These are phyloP conservation scores for Lentinus brumalis DNA, from an alignment of 768 basidiomycete species.

Conservation along the genomic window DNA sequence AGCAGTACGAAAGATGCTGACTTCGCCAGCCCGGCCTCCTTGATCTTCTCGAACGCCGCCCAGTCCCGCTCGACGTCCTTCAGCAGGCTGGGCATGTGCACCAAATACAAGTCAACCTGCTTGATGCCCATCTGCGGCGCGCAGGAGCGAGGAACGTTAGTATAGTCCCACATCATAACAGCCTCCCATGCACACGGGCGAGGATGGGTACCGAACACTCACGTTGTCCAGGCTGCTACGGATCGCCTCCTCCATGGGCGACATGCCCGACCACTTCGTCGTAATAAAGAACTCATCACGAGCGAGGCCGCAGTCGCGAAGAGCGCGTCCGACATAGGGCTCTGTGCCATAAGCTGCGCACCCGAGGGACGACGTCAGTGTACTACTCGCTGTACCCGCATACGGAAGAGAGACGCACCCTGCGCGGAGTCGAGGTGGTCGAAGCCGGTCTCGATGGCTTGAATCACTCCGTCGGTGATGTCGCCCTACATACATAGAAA, in stretches of 20 bases:
- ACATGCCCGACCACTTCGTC: conserved; percentile 51
- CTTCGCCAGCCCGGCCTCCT: conserved; percentile 44
- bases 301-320: conserved; percentile 37
- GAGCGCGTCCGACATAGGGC: conserved; percentile 37
- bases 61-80: conserved; percentile 42
- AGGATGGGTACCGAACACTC: conserved; percentile 2
- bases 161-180: too few species aligned
- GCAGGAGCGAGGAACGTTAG: not conserved
- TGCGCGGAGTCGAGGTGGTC: conserved; percentile 66
- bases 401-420: conserved; percentile 25
- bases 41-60: conserved; percentile 58
- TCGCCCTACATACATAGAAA: conserved; percentile 29
- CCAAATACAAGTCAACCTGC: conserved; percentile 70
- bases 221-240: conserved; percentile 54
- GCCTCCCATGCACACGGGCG: not conserved
- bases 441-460: conserved; percentile 63
- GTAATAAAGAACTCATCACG: conserved; percentile 38
- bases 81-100: conserved; percentile 50
- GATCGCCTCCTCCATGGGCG: conserved; percentile 42
- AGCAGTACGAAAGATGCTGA: conserved; percentile 11
- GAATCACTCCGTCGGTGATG: conserved; percentile 53
- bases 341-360: conserved; percentile 39
- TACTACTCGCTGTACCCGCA: too few species aligned
- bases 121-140: conserved; percentile 56
- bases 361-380: too few species aligned